A percentile compares a stretch with the other conserved stretches of the same genome.
Conservation (phyloP, 176 grass and related monocot genomes). For the Rhynchospora breviuscula region DNA sequence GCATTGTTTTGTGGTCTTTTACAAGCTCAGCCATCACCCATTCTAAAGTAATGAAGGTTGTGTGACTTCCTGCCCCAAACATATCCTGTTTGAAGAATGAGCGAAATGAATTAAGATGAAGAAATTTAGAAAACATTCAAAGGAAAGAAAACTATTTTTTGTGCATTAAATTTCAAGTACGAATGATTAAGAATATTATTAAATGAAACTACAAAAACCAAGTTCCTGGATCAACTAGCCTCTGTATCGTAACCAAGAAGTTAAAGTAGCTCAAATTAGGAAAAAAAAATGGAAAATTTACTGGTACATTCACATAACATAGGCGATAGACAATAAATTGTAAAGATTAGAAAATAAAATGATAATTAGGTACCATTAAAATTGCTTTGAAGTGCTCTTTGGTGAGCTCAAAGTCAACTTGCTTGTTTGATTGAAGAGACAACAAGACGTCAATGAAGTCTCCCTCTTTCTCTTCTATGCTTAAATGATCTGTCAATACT, state of each 20-base stretch:
- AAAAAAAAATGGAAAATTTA: background rate
- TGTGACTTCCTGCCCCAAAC: slow-evolving; percentile 37
- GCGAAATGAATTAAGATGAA: background rate
- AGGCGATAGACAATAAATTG: background rate
- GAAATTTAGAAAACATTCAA: background rate
- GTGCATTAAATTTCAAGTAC: too few species aligned
- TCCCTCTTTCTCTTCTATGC: background rate
- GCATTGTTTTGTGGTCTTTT: slow-evolving; percentile 15
- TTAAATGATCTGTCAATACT: slow-evolving; percentile 24
- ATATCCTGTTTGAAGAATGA: slow-evolving; percentile 21
- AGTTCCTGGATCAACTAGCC: too few species aligned
- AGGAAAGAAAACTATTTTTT: background rate
- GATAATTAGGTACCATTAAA: slow-evolving; percentile 8
- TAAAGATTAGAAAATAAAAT: background rate
- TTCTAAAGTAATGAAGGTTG: slow-evolving; percentile 27
- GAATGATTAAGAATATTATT: too few species aligned
- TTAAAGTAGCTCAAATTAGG: too few species aligned
- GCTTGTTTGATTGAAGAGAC: background rate
- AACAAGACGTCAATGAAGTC: slow-evolving; percentile 20
- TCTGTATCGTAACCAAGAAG: too few species aligned
- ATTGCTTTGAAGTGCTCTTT: slow-evolving; percentile 29
- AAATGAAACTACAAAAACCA: too few species aligned
- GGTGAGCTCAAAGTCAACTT: slow-evolving; percentile 25
- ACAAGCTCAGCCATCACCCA: slow-evolving; percentile 36
- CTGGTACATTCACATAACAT: background rate